Base-by-base conservation (phyloP, 1,284 basidiomycete species). In the Caloboletus firmus region DNA sequence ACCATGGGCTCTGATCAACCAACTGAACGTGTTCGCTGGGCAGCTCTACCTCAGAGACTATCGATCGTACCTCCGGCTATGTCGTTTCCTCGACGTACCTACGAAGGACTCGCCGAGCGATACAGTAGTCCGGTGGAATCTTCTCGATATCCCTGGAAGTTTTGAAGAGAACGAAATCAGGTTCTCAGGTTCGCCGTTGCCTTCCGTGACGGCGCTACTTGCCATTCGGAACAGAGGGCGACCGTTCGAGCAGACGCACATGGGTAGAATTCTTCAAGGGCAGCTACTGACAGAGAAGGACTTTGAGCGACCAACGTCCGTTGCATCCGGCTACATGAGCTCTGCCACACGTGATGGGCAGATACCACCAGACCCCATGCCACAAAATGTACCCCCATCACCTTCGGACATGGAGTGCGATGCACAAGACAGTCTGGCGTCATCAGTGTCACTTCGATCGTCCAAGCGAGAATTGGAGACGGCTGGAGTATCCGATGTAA, bases 11-110 rank as follows among this genome's bases (percentile, higher is more conserved):
- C 22, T 51, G 28, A 52, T 51, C 5, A 49, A 51, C 22, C 50
- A 51, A 28, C n/a, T 52, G 5, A 51, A 24, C 5, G 39, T 40
- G 13, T 40, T 40, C 9, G 39, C 39, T 10, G 39, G 39, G 13
- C 39, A 40, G 39, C 39, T 24, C 4, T 24, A 40, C 10, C 13
- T 50, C 13, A 28, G 20, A 15, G 26, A 51, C 17, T 31, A 51
- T n/a, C 2, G 6, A 18, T 35, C 65, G 4, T 79, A 76, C 28
- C 37, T 46, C 18, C 34, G 30, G 9, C 26, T 42, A 3, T 46
- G 46, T 17, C 12, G 4, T 18, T 57, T 56, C 31, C 55, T 56
- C 3, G 34, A 12, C 3, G 18, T 41, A n/a, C 42, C 15, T 1
- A 34, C 24, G 22, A 24, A 40, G 8, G 39, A 40, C 17, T 40